These are phyloP conservation scores for Eimeria sp. DNA, from an alignment of 169 alveolate species.

Conservation along the genomic window DNA sequence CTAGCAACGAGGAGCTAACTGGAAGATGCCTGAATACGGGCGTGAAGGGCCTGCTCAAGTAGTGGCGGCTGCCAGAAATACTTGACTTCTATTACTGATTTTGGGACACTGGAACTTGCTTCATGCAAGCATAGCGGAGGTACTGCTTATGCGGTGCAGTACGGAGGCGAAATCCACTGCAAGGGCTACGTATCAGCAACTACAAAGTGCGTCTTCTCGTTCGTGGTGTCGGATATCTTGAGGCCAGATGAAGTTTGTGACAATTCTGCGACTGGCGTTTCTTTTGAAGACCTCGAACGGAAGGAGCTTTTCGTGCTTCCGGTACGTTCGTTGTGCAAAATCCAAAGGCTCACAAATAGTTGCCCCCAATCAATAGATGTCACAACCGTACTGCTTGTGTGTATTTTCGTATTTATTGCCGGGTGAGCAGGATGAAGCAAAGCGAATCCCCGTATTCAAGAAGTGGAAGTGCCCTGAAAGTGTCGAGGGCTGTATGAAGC, in stretches of 20 bases:
- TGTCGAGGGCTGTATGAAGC: constrained; percentile 69
- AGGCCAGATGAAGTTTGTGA: constrained; percentile 50
- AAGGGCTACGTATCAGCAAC: constrained; percentile 77
- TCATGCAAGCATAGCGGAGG: neutral
- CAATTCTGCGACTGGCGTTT: constrained; percentile 77
- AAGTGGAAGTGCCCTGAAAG: constrained; percentile 76
- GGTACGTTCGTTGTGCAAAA: neutral
- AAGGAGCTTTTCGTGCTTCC: constrained; percentile 72
- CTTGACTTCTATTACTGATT: neutral
- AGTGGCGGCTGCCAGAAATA: no score
- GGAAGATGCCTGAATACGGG: no score
- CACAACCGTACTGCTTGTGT: neutral
- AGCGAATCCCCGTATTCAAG: constrained; percentile 71
- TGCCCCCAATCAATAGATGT: neutral
- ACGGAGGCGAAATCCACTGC: constrained; percentile 78
- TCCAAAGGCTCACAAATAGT: neutral
- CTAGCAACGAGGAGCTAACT: no score
- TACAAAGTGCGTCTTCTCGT: constrained; percentile 76
- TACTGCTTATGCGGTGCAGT: constrained; percentile 25
- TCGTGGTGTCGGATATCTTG: constrained; percentile 67
- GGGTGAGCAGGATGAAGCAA: constrained; percentile 71
- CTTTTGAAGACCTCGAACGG: constrained; percentile 35
- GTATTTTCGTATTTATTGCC: neutral
- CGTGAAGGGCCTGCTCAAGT: no score
- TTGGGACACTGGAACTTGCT: neutral